A percentile compares a stretch with the other conserved stretches of the same genome.
Evolutionary conservation across 345 rosid species (phyloP).

Genomic region (Citrus mangshanensis): DNA sequence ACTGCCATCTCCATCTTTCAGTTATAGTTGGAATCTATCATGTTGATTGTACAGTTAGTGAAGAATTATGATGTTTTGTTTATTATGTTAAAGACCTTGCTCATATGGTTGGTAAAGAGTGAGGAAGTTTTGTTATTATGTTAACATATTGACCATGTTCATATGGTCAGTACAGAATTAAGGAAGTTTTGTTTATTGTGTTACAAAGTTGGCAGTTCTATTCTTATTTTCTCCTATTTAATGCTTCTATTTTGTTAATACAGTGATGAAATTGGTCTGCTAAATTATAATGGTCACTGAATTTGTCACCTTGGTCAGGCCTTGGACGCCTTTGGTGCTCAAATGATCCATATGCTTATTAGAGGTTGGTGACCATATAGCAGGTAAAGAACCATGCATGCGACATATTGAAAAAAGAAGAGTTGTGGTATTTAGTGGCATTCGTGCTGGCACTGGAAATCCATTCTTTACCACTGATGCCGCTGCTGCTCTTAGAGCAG

Average conservation of each 20-base stretch:
- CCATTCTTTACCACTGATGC: constrained; percentile 45
- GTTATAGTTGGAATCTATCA: not conserved
- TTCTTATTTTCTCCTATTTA: not conserved
- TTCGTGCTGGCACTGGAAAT: constrained; percentile 42
- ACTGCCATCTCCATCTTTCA: not conserved
- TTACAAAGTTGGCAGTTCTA: not conserved
- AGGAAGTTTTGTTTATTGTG: not conserved
- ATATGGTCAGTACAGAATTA: not conserved
- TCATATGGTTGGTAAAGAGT: too few relatives aligned
- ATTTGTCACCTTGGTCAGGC: not conserved
- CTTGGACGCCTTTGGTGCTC: not conserved
- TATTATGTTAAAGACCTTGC: too few relatives aligned
- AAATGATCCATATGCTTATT: not conserved
- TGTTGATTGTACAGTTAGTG: not conserved
- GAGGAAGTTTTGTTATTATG: too few relatives aligned
- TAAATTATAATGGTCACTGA: not conserved
- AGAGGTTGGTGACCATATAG: constrained; percentile 38
- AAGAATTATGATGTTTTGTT: too few relatives aligned
- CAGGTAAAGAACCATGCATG: constrained; percentile 41
- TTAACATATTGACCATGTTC: not conserved
- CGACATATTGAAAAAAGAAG: constrained; percentile 52
- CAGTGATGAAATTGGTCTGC: not conserved
- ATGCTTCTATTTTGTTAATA: not conserved
- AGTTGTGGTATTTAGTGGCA: constrained; percentile 47
- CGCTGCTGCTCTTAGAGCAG: constrained; percentile 47